Evolutionary conservation across 306 rosid genomes (phyloP).

Genomic region (Rosa chinensis): DNA sequence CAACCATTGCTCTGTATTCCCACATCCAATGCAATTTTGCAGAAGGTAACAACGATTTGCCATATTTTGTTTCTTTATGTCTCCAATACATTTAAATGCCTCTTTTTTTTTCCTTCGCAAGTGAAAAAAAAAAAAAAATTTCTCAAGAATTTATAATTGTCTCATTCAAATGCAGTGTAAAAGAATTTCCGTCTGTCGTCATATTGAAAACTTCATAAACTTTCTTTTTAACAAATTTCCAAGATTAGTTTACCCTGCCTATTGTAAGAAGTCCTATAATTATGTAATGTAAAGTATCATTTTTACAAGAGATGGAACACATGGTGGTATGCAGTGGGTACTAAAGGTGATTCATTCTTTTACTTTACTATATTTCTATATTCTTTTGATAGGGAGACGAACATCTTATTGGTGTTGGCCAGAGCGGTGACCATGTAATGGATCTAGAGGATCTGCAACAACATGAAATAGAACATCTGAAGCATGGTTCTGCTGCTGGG

Average conservation of each 20-base stretch:
- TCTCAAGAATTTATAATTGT: too few species aligned
- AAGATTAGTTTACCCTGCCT: background rate
- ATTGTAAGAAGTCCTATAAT: background rate
- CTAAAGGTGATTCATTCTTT: background rate
- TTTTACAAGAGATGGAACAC: background rate
- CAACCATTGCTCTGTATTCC: slow-evolving; percentile 42
- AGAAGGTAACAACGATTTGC: slow-evolving; percentile 47
- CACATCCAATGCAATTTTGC: slow-evolving; percentile 33
- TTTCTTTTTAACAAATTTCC: background rate
- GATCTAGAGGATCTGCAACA: slow-evolving; percentile 45
- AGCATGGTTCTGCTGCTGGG: slow-evolving; percentile 39
- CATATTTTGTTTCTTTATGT: slow-evolving; percentile 25
- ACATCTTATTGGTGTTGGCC: slow-evolving; percentile 26
- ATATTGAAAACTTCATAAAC: background rate
- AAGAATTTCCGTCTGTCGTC: background rate
- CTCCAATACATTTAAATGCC: slow-evolving; percentile 26
- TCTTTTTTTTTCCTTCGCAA: background rate
- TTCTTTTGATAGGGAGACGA: slow-evolving; percentile 40
- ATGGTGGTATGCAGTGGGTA: background rate
- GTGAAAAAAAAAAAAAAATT: too few species aligned
- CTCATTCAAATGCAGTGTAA: background rate
- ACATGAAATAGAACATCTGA: slow-evolving; percentile 44
- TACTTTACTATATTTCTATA: background rate
- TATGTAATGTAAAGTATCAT: background rate
- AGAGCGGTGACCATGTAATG: slow-evolving; percentile 28